Evolutionary conservation across 345 rosid genomes (phyloP).

Genomic region (Acer negundo): DNA sequence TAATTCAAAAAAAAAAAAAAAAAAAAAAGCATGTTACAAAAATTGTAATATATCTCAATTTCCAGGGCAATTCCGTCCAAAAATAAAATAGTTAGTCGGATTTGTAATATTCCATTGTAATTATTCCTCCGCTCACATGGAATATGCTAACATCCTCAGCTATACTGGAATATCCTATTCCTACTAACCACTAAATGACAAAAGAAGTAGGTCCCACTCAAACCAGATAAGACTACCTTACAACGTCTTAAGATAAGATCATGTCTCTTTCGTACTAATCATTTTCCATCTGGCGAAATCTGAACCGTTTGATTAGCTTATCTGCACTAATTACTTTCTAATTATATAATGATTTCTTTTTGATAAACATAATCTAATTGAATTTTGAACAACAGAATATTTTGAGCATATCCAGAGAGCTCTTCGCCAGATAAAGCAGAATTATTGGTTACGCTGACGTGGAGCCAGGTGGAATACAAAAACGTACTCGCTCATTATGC

Average conservation of each 20-base stretch:
- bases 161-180: background rate
- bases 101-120: background rate
- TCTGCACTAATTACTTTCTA: background rate
- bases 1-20: too few species aligned
- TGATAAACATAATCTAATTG: too few species aligned
- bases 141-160: background rate
- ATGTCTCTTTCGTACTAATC: background rate
- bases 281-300: background rate
- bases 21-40: background rate
- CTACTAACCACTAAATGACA: background rate
- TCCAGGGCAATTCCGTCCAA: slow-evolving; percentile 1
- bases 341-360: background rate
- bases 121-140: background rate
- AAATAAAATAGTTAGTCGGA: background rate
- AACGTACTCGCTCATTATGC: slow-evolving; percentile 9
- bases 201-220: background rate
- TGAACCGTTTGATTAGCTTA: background rate
- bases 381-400: slow-evolving; percentile 17
- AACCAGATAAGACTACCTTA: slow-evolving; percentile 4
- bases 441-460: slow-evolving; percentile 45
- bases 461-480: slow-evolving; percentile 22
- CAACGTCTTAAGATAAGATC: slow-evolving; percentile 14
- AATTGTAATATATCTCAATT: background rate
- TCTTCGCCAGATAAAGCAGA: background rate
- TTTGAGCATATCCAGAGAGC: slow-evolving; percentile 46